These are phyloP conservation scores for Chaetomium tenue DNA, from an alignment of 495 filamentous ascomycete species.

Conservation along the genomic window DNA sequence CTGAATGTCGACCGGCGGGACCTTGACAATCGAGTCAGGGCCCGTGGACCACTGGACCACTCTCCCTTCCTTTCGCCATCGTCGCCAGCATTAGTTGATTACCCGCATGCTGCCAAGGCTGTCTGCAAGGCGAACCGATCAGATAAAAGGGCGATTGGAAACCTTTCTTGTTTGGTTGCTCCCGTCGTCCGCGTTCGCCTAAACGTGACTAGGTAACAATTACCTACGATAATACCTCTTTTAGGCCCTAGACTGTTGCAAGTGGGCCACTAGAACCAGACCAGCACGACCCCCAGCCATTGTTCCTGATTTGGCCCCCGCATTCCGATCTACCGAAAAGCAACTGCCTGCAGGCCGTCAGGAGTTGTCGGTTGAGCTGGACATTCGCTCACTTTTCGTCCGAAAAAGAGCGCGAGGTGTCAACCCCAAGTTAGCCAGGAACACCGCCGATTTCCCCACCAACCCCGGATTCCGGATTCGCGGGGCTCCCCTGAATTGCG, in stretches of 20 bases:
- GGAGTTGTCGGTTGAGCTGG: background rate
- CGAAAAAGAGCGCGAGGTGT: background rate
- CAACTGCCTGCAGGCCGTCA: background rate
- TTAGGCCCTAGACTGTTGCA: constrained; percentile 2
- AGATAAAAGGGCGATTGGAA: background rate
- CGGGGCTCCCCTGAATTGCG: constrained; percentile 10
- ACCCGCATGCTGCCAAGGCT: background rate
- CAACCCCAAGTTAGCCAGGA: background rate
- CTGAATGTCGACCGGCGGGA: background rate
- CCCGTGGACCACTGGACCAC: too few species aligned
- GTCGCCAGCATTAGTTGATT: too few species aligned
- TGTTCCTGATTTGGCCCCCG: constrained; percentile 4
- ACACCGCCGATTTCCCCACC: constrained; percentile 7
- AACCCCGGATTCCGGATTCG: constrained; percentile 10
- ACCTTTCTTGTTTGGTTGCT: background rate
- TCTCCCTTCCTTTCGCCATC: too few species aligned
- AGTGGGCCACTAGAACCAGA: background rate
- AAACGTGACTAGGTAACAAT: background rate
- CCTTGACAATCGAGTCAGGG: too few species aligned
- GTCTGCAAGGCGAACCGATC: background rate
- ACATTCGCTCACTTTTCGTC: constrained; percentile 10
- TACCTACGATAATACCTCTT: constrained; percentile 10
- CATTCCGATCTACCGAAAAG: background rate
- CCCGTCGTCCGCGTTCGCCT: background rate
- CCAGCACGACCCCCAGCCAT: background rate